Base-by-base conservation (phyloP, 148 eudicot genomes). In the Bassia scoparia region DNA sequence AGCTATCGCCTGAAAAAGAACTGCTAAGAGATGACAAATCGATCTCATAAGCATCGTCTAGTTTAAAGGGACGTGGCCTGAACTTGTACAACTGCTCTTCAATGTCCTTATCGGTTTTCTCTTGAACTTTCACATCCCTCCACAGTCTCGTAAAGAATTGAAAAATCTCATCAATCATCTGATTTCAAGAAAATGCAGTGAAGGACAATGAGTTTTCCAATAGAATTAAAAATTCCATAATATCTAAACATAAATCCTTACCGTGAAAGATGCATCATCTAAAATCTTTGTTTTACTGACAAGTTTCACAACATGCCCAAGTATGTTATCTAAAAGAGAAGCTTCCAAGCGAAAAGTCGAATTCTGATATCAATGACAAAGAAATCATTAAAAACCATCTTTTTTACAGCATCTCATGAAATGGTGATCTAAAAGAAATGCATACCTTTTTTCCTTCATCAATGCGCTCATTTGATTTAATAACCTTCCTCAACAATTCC, bases 71-170 rank as follows among this genome's bases (percentile, higher is more conserved):
- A 63, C 96, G 96, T 35, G 99, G 89, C 79, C 81, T 90, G 75
- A 96, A 96, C 84, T 87, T 87, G 88, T 84, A 96, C 72, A 80
- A 84, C 72, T 86, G 96, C 74, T 83, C 82, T 64, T 83, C 85
- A 75, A 69, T 65, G 14, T 87, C 92, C 79, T 84, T 89, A 53
- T 74, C 84, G 59, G 82, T 71, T 71, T 83, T 87, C 30, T 78
- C 86, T 59, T 81, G 73, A 75, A 77, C 81, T 81, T 92, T 92
- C 84, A 87, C 87, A 61, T 83, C 79, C 83, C 85, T 86, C 99
- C 99, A 96, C 34, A 78, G 76, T 78, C 79, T 81, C 17, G 92
- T 87, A 76, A 90, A 86, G 73, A 87, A 81, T 48, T 70, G 77
- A 86, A 87, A 96, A 73, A 89, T 73, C 83, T 79, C 78, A 81